Conservation (phyloP, 495 filamentous ascomycete genomes). For the Annulohypoxylon stygium region DNA sequence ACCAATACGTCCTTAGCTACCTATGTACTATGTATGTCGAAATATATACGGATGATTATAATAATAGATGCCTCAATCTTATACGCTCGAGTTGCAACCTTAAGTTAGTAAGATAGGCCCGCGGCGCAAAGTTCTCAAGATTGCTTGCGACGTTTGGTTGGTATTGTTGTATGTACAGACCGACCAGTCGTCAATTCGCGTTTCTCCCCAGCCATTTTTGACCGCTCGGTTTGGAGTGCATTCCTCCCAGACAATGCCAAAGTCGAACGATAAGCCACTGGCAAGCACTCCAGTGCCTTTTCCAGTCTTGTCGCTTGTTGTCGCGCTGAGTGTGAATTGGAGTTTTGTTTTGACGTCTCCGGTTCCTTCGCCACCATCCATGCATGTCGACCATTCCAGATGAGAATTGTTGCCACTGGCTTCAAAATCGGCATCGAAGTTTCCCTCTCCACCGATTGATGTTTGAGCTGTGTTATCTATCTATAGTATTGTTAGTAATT, state of each 20-base stretch:
- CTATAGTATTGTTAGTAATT: constrained; percentile 15
- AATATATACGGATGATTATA: too few species aligned
- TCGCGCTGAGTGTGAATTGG: constrained; percentile 27
- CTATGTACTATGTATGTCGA: too few species aligned
- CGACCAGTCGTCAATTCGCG: constrained; percentile 39
- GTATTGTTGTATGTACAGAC: constrained; percentile 37
- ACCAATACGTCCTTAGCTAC: too few species aligned
- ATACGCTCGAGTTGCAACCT: too few species aligned
- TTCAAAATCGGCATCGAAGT: constrained; percentile 34
- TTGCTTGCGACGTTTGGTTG: constrained; percentile 19
- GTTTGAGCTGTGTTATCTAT: constrained; percentile 28
- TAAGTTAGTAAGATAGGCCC: constrained; percentile 10
- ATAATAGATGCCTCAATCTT: too few species aligned
- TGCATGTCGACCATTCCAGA: constrained; percentile 43
- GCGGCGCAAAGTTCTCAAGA: constrained; percentile 9
- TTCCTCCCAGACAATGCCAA: constrained; percentile 40
- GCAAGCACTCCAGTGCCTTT: constrained; percentile 32
- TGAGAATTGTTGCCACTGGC: constrained; percentile 21
- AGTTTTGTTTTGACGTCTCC: constrained; percentile 45
- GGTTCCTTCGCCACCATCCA: constrained; percentile 42
- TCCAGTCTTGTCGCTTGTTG: constrained; percentile 41
- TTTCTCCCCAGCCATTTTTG: constrained; percentile 40
- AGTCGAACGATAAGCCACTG: constrained; percentile 36
- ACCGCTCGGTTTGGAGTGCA: constrained; percentile 25
- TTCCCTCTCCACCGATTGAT: constrained; percentile 36